Base-by-base conservation (phyloP, 768 basidiomycete species). In the Lentinula boryana region DNA sequence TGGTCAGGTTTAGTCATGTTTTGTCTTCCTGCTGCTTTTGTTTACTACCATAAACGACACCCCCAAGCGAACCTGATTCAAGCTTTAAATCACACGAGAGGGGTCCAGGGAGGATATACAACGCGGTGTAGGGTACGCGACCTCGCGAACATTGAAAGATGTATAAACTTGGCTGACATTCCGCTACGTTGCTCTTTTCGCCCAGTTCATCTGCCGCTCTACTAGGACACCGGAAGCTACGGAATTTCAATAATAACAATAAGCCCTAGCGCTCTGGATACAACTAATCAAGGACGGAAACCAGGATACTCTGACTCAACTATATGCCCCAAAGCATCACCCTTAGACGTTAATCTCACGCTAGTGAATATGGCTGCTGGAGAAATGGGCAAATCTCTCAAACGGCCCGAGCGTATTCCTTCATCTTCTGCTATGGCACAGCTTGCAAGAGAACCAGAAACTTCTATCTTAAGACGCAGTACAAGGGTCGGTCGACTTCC, bases 191-290 rank as follows among this genome's bases (percentile, higher is more conserved):
- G 9, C 7, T 9, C 16, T 52, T 38, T 13, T n/a, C 15, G 6
- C 36, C 21, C 33, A 36, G 33, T 43, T 43, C 23, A 56, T 31
- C 40, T 41, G 27, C 33, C 53, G 23, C 31, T 35, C 23, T 52
- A 27, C 4, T 16, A 50, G 35, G 51, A 8, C 40, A 40, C 40
- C 55, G 55, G 43, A 41, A 13, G 23, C 55, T 40, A 40, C 55
- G 38, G 40, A 51, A 56, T 7, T 43, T 41, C 54, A 55, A 43
- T 21, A 27, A 10, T 56, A 56, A 56, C 55, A 56, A 56, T 55
- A 56, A 56, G 38, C 53, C 41, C 18, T 56, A 21, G 43, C 55
- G 53, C 50, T 54, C n/a, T 36, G 36, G 35, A 36, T n/a, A 40
- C 55, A 15, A 32, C 55, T 3, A 41, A n/a, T 21, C 12, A 18